Evolutionary conservation across 108 stramenopile species (phyloP).

Genomic region (Nitzschia sp.): DNA sequence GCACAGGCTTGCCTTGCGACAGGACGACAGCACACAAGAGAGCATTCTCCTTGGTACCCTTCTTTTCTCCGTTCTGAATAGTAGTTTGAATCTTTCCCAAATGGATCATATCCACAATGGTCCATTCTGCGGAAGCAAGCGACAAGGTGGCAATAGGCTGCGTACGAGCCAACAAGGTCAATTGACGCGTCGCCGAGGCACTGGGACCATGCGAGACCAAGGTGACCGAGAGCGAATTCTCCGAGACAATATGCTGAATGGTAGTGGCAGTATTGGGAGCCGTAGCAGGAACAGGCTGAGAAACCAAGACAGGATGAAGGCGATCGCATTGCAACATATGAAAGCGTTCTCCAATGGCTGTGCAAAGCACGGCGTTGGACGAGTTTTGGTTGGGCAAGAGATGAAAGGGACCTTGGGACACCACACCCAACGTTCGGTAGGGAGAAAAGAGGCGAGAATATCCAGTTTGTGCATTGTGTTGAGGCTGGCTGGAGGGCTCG

Average conservation of each 20-base stretch:
- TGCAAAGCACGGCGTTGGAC: conserved; percentile 53
- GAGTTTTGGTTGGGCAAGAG: conserved; percentile 56
- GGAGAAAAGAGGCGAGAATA: conserved; percentile 73
- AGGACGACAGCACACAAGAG: conserved; percentile 62
- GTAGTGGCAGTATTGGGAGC: conserved; percentile 17
- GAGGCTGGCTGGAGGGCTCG: not conserved
- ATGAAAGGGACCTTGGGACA: conserved; percentile 56
- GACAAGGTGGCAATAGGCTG: conserved; percentile 48
- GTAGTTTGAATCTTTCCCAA: conserved; percentile 59
- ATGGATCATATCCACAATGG: conserved; percentile 65
- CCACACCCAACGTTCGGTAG: conserved; percentile 64
- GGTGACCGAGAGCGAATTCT: conserved; percentile 60
- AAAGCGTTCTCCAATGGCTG: conserved; percentile 76
- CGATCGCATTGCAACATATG: conserved; percentile 67
- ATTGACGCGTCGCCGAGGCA: conserved; percentile 13
- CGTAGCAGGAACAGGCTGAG: conserved; percentile 49
- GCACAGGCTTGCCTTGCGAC: conserved; percentile 32
- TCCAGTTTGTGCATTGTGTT: conserved; percentile 33
- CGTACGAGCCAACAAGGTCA: conserved; percentile 62
- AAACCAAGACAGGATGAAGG: conserved; percentile 72
- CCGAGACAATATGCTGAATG: conserved; percentile 60
- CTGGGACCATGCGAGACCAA: conserved; percentile 55
- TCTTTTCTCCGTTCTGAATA: conserved; percentile 51
- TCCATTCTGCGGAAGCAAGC: conserved; percentile 43
- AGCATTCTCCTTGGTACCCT: conserved; percentile 74